Conservation (phyloP, 2,329 filamentous ascomycete genomes). For the Colletotrichum sp. region DNA sequence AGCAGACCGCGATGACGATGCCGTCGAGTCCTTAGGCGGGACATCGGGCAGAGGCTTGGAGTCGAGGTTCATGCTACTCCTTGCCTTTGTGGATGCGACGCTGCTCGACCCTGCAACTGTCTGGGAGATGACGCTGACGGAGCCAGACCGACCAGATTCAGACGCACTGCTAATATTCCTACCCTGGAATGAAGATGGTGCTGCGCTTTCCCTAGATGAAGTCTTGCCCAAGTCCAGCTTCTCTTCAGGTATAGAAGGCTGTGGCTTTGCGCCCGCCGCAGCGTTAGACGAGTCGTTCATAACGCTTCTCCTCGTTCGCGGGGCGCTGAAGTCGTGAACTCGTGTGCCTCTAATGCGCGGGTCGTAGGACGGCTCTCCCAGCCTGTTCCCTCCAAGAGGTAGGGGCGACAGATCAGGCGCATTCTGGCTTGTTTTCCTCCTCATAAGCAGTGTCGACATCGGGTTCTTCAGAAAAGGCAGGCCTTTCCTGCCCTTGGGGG, state of each 20-base stretch:
- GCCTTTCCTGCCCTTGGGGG: conserved; percentile 55
- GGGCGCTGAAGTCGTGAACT: conserved; percentile 71
- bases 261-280: conserved; percentile 1
- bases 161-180: conserved; percentile 33
- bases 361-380: conserved; percentile 59
- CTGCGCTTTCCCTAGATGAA: conserved; percentile 22
- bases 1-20: conserved; percentile 30
- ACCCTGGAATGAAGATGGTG: background rate
- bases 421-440: conserved; percentile 59
- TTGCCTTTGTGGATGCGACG: conserved; percentile 27
- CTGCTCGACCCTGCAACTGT: conserved; percentile 30
- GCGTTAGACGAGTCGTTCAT: conserved; percentile 26
- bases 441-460: conserved; percentile 62
- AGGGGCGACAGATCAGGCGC: conserved; percentile 47
- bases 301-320: conserved; percentile 49
- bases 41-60: conserved; percentile 29
- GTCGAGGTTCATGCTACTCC: conserved; percentile 15
- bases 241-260: conserved; percentile 1
- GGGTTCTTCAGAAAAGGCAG: conserved; percentile 65
- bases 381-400: conserved; percentile 38
- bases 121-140: conserved; percentile 29
- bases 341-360: conserved; percentile 68
- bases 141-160: conserved; percentile 28
- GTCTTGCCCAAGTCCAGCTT: conserved; percentile 22
- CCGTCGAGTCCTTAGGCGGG: conserved; percentile 41